Conservation (phyloP, 2,329 filamentous ascomycete species). For the Apiospora rasikravindrae region DNA sequence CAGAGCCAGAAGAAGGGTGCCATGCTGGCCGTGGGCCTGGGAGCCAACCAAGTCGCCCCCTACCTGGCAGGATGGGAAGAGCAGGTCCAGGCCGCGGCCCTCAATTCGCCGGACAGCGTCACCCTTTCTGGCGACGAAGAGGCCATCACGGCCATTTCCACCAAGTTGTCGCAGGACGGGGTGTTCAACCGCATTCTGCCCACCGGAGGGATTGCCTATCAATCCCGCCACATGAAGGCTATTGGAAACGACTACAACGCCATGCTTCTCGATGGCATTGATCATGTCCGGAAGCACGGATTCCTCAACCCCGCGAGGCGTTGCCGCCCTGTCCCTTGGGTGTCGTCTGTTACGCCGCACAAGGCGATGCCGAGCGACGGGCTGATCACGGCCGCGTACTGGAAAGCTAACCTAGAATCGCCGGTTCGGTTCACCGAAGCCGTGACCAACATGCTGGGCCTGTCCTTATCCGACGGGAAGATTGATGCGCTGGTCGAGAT, state of each 20-base stretch:
- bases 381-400: conserved; percentile 21
- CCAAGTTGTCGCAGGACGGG: conserved; percentile 20
- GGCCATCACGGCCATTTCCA: conserved; percentile 24
- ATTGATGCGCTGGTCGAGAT: conserved; percentile 23
- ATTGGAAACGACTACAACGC: conserved; percentile 22
- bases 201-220: conserved; percentile 35
- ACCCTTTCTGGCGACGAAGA: conserved; percentile 36
- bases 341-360: neutral
- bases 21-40: conserved; percentile 29
- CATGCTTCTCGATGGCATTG: neutral
- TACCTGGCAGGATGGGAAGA: conserved; percentile 18
- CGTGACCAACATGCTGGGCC: neutral
- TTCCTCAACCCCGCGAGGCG: conserved; percentile 1
- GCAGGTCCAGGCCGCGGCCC: conserved; percentile 21
- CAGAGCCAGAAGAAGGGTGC: conserved; percentile 3
- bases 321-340: neutral
- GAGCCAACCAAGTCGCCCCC: neutral
- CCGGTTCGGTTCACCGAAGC: conserved; percentile 26
- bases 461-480: neutral
- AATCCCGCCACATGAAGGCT: conserved; percentile 36
- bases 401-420: conserved; percentile 26
- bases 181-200: conserved; percentile 32
- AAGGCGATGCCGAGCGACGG: neutral
- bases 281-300: conserved; percentile 6
- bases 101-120: conserved; percentile 36